Percentiles rank a stretch among this genome's conserved stretches.
Conservation (phyloP, 306 rosid species). For the Cucurbita maxima region DNA sequence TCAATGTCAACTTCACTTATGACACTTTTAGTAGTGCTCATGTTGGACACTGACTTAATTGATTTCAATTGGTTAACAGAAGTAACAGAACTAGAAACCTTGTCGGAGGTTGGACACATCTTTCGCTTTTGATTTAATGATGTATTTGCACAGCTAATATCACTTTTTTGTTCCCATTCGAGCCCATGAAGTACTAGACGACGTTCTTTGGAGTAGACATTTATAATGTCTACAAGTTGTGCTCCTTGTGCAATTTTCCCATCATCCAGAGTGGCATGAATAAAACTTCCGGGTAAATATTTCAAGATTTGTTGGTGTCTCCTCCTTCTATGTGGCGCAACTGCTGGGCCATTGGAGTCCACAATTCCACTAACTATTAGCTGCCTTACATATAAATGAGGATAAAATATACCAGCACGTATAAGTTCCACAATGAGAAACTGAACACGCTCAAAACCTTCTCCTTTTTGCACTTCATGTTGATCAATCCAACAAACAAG, state of each 20-base stretch:
- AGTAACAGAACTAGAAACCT: constrained; percentile 32
- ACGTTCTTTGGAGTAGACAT: constrained; percentile 61
- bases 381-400: constrained; percentile 87
- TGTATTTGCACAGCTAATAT: constrained; percentile 14
- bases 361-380: constrained; percentile 80
- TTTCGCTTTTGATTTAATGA: constrained; percentile 28
- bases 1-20: constrained; percentile 41
- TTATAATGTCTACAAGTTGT: constrained; percentile 45
- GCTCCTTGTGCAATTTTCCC: constrained; percentile 46
- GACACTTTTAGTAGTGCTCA: constrained; percentile 23
- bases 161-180: constrained; percentile 18
- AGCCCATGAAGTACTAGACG: constrained; percentile 51
- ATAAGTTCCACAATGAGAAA: constrained; percentile 70
- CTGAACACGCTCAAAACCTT: constrained; percentile 63
- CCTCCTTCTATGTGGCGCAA: constrained; percentile 42
- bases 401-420: constrained; percentile 64
- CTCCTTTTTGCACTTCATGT: constrained; percentile 66
- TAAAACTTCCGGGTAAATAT: constrained; percentile 49
- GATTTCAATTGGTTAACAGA: constrained; percentile 33
- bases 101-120: constrained; percentile 23
- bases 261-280: constrained; percentile 53
- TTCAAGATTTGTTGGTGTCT: constrained; percentile 63
- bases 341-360: constrained; percentile 40
- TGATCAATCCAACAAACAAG: constrained; percentile 98
- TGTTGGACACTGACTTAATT: constrained; percentile 17